These are phyloP conservation scores for Termitomyces sp. DNA, from an alignment of 768 basidiomycete species.

Conservation along the genomic window DNA sequence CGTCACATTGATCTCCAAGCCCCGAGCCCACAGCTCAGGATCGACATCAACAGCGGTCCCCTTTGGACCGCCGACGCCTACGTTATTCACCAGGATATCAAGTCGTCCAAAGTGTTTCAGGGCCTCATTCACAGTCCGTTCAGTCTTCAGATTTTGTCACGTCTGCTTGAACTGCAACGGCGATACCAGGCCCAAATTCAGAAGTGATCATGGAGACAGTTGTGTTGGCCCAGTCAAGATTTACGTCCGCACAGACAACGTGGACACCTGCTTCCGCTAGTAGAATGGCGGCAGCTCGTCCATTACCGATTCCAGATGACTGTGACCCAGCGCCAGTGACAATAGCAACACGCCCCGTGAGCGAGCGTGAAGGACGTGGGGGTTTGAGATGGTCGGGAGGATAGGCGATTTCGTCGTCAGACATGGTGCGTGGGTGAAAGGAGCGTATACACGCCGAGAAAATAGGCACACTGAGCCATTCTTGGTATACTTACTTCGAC, in stretches of 20 bases:
- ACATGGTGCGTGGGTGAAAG: conserved; percentile 1
- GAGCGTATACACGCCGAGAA: background rate
- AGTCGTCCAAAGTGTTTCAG: conserved; percentile 30
- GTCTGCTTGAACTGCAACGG: conserved; percentile 28
- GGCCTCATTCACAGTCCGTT: conserved; percentile 27
- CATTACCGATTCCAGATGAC: conserved; percentile 34
- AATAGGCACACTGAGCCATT: background rate
- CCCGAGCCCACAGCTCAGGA: conserved; percentile 26
- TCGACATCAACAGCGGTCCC: conserved; percentile 35
- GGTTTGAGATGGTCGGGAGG: conserved; percentile 19
- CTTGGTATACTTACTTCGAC: too few relatives aligned
- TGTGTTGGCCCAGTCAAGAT: conserved; percentile 27
- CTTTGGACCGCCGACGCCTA: conserved; percentile 31
- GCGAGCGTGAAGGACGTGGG: conserved; percentile 27
- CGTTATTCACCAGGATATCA: conserved; percentile 38
- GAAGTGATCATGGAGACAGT: conserved; percentile 33
- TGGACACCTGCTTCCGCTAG: conserved; percentile 34
- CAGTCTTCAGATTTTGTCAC: conserved; percentile 28
- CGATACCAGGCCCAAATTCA: conserved; percentile 28
- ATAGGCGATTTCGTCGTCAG: background rate
- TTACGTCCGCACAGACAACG: conserved; percentile 32
- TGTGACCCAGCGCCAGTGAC: conserved; percentile 37
- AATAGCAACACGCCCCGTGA: conserved; percentile 30
- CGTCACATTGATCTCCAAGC: conserved; percentile 32
- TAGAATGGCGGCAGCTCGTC: conserved; percentile 34